These are phyloP conservation scores for Bipolaris victoriae DNA, from an alignment of 2,329 filamentous ascomycete species.

Conservation along the genomic window DNA sequence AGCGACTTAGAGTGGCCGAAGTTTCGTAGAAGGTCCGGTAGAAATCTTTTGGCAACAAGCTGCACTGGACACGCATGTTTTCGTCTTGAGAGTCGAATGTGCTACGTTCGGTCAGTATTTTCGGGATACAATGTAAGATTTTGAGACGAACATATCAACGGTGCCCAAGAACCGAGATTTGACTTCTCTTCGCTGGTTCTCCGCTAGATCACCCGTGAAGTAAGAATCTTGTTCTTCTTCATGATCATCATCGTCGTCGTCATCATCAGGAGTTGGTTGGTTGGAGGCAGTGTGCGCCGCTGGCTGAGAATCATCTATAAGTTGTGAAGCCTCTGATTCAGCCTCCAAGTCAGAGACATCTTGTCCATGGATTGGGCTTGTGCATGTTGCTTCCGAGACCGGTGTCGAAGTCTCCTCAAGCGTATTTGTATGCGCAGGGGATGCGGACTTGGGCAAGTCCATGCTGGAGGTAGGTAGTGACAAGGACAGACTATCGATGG, in stretches of 20 bases:
- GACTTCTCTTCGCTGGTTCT: background rate
- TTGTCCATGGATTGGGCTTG: too few relatives aligned
- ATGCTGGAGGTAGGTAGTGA: background rate
- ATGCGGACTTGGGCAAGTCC: background rate
- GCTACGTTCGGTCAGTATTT: background rate
- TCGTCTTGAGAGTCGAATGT: background rate
- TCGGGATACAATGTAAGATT: background rate
- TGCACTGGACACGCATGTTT: background rate
- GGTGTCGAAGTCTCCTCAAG: too few relatives aligned
- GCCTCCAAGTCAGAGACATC: too few relatives aligned
- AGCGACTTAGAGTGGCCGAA: conserved; percentile 19
- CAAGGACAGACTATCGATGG: too few relatives aligned
- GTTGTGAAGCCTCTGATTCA: background rate
- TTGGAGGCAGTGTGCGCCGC: background rate
- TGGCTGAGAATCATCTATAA: too few relatives aligned
- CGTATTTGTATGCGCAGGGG: too few relatives aligned
- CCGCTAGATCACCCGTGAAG: background rate
- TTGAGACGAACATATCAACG: background rate
- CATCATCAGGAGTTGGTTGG: background rate
- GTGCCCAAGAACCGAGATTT: background rate
- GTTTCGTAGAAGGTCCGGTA: conserved; percentile 21
- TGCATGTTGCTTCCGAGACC: background rate
- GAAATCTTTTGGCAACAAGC: conserved; percentile 8
- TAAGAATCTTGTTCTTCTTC: background rate
- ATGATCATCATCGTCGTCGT: background rate